Evolutionary conservation across 371 early-diverging fungal genomes (phyloP).

Genomic region (Conidiobolus incongruus): DNA sequence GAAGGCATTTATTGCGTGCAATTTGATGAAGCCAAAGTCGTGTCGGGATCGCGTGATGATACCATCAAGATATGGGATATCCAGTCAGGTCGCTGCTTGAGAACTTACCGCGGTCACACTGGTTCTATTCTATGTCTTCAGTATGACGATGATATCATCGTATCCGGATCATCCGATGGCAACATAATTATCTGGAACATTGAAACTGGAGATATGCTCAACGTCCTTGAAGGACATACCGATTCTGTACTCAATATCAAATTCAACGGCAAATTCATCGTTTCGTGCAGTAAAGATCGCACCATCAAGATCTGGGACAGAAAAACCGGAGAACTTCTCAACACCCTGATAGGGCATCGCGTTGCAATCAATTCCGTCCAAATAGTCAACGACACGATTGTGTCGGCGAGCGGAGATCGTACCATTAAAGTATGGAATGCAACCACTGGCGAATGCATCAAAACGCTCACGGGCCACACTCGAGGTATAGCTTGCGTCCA

Average conservation of each 20-base stretch:
- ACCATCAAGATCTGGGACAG: slow-evolving; percentile 61
- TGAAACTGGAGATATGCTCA: slow-evolving; percentile 32
- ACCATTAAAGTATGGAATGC: slow-evolving; percentile 40
- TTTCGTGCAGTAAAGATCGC: slow-evolving; percentile 72
- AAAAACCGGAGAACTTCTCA: slow-evolving; percentile 17
- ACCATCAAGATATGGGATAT: slow-evolving; percentile 73
- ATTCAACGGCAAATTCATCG: slow-evolving; percentile 30
- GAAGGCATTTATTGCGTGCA: slow-evolving; percentile 88
- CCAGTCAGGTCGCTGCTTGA: slow-evolving; percentile 20
- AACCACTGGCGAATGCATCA: slow-evolving; percentile 24
- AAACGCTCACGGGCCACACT: slow-evolving; percentile 22
- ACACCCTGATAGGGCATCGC: slow-evolving; percentile 22
- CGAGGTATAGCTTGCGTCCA: slow-evolving; percentile 70
- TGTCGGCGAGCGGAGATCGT: slow-evolving; percentile 61
- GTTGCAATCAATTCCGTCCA: slow-evolving; percentile 63
- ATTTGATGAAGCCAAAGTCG: slow-evolving; percentile 37
- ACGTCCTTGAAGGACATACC: slow-evolving; percentile 29
- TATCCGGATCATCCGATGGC: slow-evolving; percentile 66
- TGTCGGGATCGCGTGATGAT: slow-evolving; percentile 66
- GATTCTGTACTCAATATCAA: slow-evolving; percentile 45
- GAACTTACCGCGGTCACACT: slow-evolving; percentile 43
- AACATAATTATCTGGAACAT: slow-evolving; percentile 58
- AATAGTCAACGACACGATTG: slow-evolving; percentile 25
- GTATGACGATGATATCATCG: slow-evolving; percentile 41
- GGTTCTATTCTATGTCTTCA: slow-evolving; percentile 70